Evolutionary conservation across 768 basidiomycete species (phyloP).

Genomic region (Mycena rebaudengoi): DNA sequence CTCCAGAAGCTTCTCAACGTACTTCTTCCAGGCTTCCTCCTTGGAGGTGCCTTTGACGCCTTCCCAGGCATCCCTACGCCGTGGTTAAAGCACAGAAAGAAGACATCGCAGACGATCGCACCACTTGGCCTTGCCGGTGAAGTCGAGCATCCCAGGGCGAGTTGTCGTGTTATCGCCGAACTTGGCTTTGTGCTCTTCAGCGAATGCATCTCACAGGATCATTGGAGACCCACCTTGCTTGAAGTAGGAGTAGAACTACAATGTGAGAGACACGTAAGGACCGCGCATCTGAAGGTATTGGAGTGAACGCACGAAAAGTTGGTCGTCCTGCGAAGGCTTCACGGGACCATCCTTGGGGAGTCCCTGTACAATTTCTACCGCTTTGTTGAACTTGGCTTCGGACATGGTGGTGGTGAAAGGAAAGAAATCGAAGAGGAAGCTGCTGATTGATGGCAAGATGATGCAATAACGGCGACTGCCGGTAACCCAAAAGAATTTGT

Average conservation of each 20-base stretch:
- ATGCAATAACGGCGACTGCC: too few species aligned
- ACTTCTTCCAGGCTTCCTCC: conserved; percentile 76
- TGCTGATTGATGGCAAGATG: too few species aligned
- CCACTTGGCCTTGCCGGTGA: conserved; percentile 93
- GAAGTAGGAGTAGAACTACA: conserved; percentile 96
- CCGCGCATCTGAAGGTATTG: conserved; percentile 13
- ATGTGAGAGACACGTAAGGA: conserved; percentile 19
- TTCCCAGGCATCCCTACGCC: conserved; percentile 86
- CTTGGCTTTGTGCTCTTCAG: conserved; percentile 56
- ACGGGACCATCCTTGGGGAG: conserved; percentile 87
- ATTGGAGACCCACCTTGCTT: conserved; percentile 79
- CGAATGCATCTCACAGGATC: conserved; percentile 11
- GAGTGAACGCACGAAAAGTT: conserved; percentile 76
- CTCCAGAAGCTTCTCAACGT: conserved; percentile 78
- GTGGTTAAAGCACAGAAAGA: conserved; percentile 14
- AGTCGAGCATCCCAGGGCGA: conserved; percentile 83
- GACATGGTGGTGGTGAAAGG: conserved; percentile 66
- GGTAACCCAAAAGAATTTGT: too few species aligned
- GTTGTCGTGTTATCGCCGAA: conserved; percentile 73
- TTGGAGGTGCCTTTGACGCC: conserved; percentile 71
- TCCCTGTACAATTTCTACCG: conserved; percentile 67
- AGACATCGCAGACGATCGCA: conserved; percentile 39
- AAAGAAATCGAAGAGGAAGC: too few species aligned
- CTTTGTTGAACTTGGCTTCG: conserved; percentile 77
- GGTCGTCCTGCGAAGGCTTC: conserved; percentile 74